Conservation (phyloP, 2,329 filamentous ascomycete genomes). For the Lachnellula occidentalis region DNA sequence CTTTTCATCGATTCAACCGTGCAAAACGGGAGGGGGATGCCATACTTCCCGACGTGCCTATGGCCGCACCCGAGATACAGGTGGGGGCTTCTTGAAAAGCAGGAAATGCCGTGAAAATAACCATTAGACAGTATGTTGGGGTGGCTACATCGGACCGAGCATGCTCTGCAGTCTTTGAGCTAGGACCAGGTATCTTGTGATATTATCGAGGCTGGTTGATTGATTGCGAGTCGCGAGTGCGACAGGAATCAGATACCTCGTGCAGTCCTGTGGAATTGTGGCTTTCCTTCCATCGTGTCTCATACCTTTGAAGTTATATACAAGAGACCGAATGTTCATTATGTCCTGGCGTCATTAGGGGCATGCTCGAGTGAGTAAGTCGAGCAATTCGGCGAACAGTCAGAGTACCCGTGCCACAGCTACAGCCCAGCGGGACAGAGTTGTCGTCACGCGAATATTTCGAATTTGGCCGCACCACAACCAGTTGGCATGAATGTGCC, state of each 20-base stretch:
- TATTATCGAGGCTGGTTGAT: neutral
- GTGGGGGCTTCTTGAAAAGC: conserved; percentile 1
- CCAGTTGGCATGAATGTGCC: too few relatives aligned
- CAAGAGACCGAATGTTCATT: neutral
- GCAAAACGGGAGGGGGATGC: conserved; percentile 13
- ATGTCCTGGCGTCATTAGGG: too few relatives aligned
- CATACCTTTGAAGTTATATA: too few relatives aligned
- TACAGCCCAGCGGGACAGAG: too few relatives aligned
- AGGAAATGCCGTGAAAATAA: neutral
- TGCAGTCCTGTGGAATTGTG: neutral
- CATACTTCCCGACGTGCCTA: neutral
- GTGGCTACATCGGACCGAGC: neutral
- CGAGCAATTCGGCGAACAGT: too few relatives aligned
- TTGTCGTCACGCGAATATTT: too few relatives aligned
- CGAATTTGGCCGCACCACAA: too few relatives aligned
- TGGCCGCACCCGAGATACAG: neutral
- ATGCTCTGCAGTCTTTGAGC: neutral
- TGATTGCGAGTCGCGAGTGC: neutral
- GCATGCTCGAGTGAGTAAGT: too few relatives aligned
- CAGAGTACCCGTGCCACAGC: too few relatives aligned
- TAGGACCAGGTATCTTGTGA: neutral
- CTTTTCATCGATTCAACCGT: conserved; percentile 39
- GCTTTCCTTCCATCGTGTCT: neutral
- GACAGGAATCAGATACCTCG: neutral
- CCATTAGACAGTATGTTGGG: neutral